These are phyloP conservation scores for Blastocystis sp. DNA, from an alignment of 352 stramenopile genomes.

Conservation along the genomic window DNA sequence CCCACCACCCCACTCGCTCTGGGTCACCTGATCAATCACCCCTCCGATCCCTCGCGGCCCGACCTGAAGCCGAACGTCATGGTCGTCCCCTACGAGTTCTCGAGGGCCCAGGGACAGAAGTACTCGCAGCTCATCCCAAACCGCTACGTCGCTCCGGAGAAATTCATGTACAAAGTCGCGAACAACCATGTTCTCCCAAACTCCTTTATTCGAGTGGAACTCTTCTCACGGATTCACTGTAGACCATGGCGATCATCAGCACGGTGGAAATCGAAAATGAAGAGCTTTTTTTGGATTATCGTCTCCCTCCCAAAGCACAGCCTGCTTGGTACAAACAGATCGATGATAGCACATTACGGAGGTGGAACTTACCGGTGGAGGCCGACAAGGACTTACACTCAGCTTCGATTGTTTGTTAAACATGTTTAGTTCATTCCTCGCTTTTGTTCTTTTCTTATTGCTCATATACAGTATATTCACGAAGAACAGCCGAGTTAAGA, in stretches of 20 bases:
- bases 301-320: conserved; percentile 11
- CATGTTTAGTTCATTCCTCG: neutral
- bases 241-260: conserved; percentile 36
- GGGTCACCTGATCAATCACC: conserved; percentile 44
- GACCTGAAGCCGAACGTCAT: conserved; percentile 44
- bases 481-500: neutral
- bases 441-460: neutral
- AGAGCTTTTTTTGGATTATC: conserved; percentile 43
- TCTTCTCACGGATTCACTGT: neutral
- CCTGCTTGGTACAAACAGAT: conserved; percentile 39
- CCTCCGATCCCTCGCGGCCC: neutral
- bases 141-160: conserved; percentile 13
- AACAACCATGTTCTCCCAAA: conserved; percentile 48
- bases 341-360: conserved; percentile 12
- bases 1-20: neutral
- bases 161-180: conserved; percentile 52
- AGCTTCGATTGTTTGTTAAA: neutral
- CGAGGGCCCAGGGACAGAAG: neutral
- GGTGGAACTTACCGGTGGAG: conserved; percentile 45
- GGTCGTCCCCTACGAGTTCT: conserved; percentile 44
- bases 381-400: conserved; percentile 37
- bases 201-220: neutral
- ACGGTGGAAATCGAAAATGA: conserved; percentile 40
- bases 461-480: neutral
- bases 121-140: neutral